Evolutionary conservation across 352 stramenopile species (phyloP), one percentile per base, ranked within the genome.

Genomic region (Phytophthora melonis): DNA sequence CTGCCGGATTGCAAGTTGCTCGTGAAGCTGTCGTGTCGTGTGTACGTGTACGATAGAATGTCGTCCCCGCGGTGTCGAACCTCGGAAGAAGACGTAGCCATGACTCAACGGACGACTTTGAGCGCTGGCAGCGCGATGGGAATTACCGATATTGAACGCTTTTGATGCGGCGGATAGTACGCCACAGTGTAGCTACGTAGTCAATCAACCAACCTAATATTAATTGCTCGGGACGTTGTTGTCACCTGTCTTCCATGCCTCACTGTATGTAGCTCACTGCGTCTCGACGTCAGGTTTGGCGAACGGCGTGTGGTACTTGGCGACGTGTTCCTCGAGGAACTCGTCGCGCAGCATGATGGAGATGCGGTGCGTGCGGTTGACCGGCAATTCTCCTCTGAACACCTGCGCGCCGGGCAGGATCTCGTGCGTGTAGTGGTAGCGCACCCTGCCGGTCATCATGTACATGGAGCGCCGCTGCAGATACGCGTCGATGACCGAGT

Each of bases 371-470:
- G 87, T 94, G 68, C 88, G 88, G 36, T 89, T 63, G n/a, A 95
- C 83, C 4, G 73, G 71, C n/a, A 87, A 60, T 39, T 89, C 47
- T 50, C 70, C 76, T 68, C 72, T 72, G 57, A 94, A 95, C 14
- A 82, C 50, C 55, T 94, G 88, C 23, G 69, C 54, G 41, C 84
- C 87, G 8, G 87, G 87, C 5, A 96, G 72, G 54, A 96, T 93
- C 78, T 94, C 88, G 75, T 96, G 89, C 52, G 87, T 93, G 83
- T 96, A 96, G 72, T 93, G 79, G 70, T 94, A 96, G 30, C 89
- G 89, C 50, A 96, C 77, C 39, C 89, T 84, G 14, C 87, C 89
- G 1, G 87, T 94, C 88, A 96, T 94, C 84, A 93, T 89, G 79
- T 96, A 96, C 72, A 96, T 88, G 49, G 88, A 96, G 52, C 89